These are phyloP conservation scores for Rhizopus stolonifer DNA, from an alignment of 371 early-diverging fungal genomes.

Conservation along the genomic window DNA sequence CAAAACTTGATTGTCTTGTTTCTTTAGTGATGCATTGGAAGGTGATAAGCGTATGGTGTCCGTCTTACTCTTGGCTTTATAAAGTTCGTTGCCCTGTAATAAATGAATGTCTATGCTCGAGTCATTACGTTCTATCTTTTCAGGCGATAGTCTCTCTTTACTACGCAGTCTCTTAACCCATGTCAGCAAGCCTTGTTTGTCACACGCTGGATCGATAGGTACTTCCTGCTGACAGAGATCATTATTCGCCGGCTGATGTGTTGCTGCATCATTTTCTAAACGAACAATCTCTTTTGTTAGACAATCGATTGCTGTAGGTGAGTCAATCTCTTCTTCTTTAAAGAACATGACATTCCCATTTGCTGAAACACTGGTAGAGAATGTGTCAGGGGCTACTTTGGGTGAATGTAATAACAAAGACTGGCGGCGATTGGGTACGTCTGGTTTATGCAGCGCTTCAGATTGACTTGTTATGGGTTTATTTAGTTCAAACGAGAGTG, in stretches of 20 bases:
- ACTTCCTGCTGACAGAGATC: background rate
- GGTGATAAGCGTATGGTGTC: slow-evolving; percentile 7
- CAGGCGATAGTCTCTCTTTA: no score
- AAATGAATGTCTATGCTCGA: slow-evolving; percentile 7
- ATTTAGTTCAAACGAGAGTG: slow-evolving; percentile 16
- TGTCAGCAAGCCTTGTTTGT: no score
- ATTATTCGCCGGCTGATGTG: background rate
- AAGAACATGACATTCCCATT: slow-evolving; percentile 16
- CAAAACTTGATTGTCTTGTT: slow-evolving; percentile 28
- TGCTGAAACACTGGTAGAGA: slow-evolving; percentile 26
- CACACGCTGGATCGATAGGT: background rate
- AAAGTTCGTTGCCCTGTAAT: no score
- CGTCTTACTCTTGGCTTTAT: background rate
- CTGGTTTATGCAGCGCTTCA: slow-evolving; percentile 8
- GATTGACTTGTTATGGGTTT: background rate
- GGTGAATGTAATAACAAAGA: slow-evolving; percentile 13
- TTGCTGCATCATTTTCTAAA: background rate
- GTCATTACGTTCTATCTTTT: background rate
- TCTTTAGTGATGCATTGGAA: slow-evolving; percentile 14
- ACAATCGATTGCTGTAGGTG: slow-evolving; percentile 7
- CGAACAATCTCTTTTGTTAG: slow-evolving; percentile 5
- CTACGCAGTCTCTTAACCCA: background rate
- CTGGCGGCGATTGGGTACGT: slow-evolving; percentile 7
- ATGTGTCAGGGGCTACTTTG: slow-evolving; percentile 22
- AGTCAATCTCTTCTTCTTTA: background rate